Percentiles rank a stretch among this genome's conserved stretches.
These are phyloP conservation scores for Lachnum nothofagi DNA, from an alignment of 2,329 filamentous ascomycete species.

Conservation along the genomic window DNA sequence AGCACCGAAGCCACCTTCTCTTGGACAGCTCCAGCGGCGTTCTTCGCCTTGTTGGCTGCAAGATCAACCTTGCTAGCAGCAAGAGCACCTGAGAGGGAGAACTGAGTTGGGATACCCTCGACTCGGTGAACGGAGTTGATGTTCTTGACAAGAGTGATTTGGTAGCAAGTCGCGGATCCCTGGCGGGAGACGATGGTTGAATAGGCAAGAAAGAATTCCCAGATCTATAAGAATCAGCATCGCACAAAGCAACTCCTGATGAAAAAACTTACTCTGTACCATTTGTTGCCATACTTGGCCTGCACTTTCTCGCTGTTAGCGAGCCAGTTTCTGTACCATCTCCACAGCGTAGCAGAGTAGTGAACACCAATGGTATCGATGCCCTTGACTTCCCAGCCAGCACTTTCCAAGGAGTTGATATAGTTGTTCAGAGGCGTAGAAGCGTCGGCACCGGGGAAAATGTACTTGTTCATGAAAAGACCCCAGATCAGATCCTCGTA, in stretches of 20 bases:
- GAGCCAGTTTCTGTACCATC: conserved; percentile 98
- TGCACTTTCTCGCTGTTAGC: conserved; percentile 87
- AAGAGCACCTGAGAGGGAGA: conserved; percentile 58
- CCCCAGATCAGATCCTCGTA: conserved; percentile 98
- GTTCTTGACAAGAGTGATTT: conserved; percentile 76
- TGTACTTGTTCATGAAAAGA: conserved; percentile 99
- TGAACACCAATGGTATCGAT: conserved; percentile 93
- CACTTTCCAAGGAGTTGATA: conserved; percentile 75
- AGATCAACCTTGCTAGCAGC: conserved; percentile 28
- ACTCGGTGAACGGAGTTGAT: conserved; percentile 75
- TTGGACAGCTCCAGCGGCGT: neutral
- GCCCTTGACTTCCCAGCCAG: conserved; percentile 85
- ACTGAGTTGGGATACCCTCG: conserved; percentile 65
- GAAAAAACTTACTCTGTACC: conserved; percentile 73
- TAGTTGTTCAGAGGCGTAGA: conserved; percentile 89
- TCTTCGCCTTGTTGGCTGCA: conserved; percentile 23
- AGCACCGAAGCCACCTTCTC: conserved; percentile 1
- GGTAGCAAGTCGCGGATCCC: conserved; percentile 70
- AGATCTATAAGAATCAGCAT: conserved; percentile 50
- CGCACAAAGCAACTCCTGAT: neutral
- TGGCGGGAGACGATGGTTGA: conserved; percentile 72
- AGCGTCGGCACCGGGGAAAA: conserved; percentile 95
- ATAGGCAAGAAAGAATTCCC: conserved; percentile 76
- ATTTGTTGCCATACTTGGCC: conserved; percentile 90
- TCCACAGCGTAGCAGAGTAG: conserved; percentile 94